Evolutionary conservation across 2,329 filamentous ascomycete genomes (phyloP).

Genomic region (Pseudonectria buxi): DNA sequence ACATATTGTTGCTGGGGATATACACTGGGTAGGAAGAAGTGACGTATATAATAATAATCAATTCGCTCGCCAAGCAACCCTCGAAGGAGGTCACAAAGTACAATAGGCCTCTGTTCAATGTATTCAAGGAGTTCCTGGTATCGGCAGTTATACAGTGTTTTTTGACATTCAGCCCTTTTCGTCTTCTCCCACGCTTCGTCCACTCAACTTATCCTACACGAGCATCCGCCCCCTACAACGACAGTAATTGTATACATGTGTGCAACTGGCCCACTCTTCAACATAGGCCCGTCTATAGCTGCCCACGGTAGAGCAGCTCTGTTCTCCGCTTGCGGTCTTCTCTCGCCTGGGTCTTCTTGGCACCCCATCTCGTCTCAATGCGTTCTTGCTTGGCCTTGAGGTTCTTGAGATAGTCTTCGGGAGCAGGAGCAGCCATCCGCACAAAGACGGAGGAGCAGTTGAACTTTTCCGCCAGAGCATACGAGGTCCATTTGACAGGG

Average conservation of each 20-base stretch:
- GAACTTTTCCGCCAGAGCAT: conserved; percentile 46
- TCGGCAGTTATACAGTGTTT: conserved; percentile 18
- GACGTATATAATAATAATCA: conserved; percentile 1
- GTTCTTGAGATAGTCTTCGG: conserved; percentile 39
- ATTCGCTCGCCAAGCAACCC: neutral
- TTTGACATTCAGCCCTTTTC: conserved; percentile 7
- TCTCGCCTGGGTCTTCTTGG: conserved; percentile 45
- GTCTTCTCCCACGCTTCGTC: conserved; percentile 6
- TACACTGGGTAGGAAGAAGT: neutral
- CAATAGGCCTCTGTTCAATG: conserved; percentile 9
- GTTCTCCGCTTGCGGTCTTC: conserved; percentile 49
- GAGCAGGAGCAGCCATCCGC: conserved; percentile 48
- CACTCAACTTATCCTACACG: conserved; percentile 20
- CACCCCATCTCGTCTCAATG: conserved; percentile 51
- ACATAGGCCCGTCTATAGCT: conserved; percentile 32
- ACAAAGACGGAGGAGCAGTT: conserved; percentile 51
- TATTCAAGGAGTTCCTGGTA: conserved; percentile 16
- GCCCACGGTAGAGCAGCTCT: conserved; percentile 44
- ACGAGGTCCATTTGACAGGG: conserved; percentile 49
- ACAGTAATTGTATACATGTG: conserved; percentile 15
- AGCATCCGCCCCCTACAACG: conserved; percentile 1
- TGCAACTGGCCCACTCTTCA: conserved; percentile 2
- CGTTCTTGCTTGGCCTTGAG: conserved; percentile 40
- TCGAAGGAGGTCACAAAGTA: conserved; percentile 8
- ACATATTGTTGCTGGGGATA: neutral